Evolutionary conservation across 1,284 basidiomycete species (phyloP), one percentile per base, ranked within the genome.

Genomic region (Heterobasidion parviporum): DNA sequence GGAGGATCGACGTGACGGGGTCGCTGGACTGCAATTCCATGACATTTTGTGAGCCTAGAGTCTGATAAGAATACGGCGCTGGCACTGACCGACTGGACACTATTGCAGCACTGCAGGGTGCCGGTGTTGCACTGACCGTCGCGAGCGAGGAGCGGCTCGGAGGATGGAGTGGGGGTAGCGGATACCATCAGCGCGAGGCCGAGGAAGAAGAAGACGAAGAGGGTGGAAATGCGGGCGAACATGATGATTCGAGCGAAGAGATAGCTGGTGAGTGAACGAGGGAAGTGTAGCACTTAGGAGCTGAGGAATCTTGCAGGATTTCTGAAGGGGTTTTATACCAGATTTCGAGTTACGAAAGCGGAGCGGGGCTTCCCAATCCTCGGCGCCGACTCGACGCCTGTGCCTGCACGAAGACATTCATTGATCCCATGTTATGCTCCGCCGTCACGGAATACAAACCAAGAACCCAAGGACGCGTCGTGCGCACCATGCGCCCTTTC

Each of bases 21-120:
- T 10, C 20, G 34, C 20, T 14, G 15, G 47, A n/a, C 54, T 55
- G 18, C 26, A 26, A 6, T 5, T 5, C 26, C 26, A 6, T 8
- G 43, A 54, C 15, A 14, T 9, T 1, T 44, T 44, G 26, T 32
- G 20, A 15, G 10, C 6, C n/a, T 32, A 12, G 12, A 8, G 10
- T 12, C 10, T 43, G n/a, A 32, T 3, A 1, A 1, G 46, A 3
- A 15, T 10, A 32, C 12, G n/a, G 6, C 10, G 26, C 43, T 14
- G 14, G 5, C 6, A 16, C 46, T 48, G 10, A 48, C 46, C 10
- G 46, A 15, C 49, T 51, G n/a, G 49, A 48, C 46, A 33, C n/a
- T 56, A 54, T 70, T 61, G 62, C 68, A 70, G 59, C 68, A 70
- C 57, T 70, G 68, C 9, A 65, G 52, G 10, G 60, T 49, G 33